Percentiles rank a stretch among this genome's conserved stretches.
Evolutionary conservation across 805 yeast genomes (phyloP).

Genomic region (Myxozyma neglecta): DNA sequence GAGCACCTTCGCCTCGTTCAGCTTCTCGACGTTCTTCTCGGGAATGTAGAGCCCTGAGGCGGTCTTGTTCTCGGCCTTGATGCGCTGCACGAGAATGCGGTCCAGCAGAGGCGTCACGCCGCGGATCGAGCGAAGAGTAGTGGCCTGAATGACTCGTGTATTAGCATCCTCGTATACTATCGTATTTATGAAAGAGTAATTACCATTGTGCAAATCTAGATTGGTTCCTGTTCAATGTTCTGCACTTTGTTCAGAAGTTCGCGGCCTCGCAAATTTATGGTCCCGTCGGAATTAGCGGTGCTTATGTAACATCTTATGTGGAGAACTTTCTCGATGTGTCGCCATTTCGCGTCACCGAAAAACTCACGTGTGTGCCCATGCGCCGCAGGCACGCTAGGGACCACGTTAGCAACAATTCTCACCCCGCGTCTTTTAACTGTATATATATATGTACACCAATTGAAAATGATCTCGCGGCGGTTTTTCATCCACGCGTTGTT

Average conservation of each 20-base stretch:
- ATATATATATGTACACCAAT: too few species aligned
- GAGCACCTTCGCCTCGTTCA: constrained; percentile 86
- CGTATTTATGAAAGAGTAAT: too few species aligned
- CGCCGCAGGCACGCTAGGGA: not conserved
- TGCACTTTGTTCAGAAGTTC: not conserved
- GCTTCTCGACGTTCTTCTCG: constrained; percentile 92
- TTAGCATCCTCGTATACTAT: not conserved
- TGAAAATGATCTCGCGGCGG: constrained; percentile 1
- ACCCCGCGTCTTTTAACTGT: too few species aligned
- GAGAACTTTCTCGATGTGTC: constrained; percentile 13
- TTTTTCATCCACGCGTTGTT: not conserved
- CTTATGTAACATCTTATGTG: constrained; percentile 9
- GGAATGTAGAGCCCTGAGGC: constrained; percentile 92
- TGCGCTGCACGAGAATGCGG: constrained; percentile 93
- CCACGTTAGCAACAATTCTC: not conserved
- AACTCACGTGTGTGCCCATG: not conserved
- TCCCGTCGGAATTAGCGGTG: not conserved
- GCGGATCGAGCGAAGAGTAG: constrained; percentile 73
- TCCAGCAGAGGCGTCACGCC: constrained; percentile 89
- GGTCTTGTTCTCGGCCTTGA: constrained; percentile 87
- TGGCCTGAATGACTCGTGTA: constrained; percentile 19
- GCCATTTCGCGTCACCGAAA: not conserved
- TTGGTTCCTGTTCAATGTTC: not conserved
- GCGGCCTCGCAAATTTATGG: constrained; percentile 5
- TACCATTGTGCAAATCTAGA: not conserved